A percentile compares a stretch with the other conserved stretches of the same genome.
These are phyloP conservation scores for Oryza glumipatula DNA, from an alignment of 176 grass and related monocot species.

Conservation along the genomic window DNA sequence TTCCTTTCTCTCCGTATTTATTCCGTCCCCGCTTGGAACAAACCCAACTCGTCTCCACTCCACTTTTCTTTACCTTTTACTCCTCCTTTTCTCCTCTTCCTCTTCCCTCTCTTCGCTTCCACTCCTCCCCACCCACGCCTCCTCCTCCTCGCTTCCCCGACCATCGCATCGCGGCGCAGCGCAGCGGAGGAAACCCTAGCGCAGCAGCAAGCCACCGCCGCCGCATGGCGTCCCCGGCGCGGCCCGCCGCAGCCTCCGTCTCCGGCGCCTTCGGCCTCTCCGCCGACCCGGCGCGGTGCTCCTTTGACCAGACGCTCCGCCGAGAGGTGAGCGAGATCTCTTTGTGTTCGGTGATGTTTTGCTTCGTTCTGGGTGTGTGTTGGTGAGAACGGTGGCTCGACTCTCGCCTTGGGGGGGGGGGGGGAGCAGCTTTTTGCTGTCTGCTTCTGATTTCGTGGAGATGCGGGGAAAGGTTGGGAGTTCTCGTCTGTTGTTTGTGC, in stretches of 20 bases:
- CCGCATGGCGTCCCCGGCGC: slow-evolving; percentile 56
- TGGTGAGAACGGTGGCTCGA: neutral
- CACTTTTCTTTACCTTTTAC: slow-evolving; percentile 42
- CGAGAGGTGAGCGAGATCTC: slow-evolving; percentile 54
- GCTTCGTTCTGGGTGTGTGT: neutral
- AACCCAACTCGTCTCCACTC: neutral
- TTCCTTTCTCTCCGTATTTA: slow-evolving; percentile 25
- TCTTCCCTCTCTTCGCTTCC: slow-evolving; percentile 9
- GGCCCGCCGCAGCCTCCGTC: slow-evolving; percentile 42
- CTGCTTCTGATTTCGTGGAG: neutral
- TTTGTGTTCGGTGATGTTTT: neutral
- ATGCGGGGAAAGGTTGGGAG: neutral
- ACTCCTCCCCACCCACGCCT: slow-evolving; percentile 37
- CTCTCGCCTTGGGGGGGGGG: neutral
- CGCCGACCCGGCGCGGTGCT: slow-evolving; percentile 53
- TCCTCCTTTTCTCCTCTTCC: slow-evolving; percentile 8
- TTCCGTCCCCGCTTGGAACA: slow-evolving; percentile 22
- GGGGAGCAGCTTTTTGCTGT: neutral
- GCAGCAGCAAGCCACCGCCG: neutral
- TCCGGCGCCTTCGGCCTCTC: slow-evolving; percentile 57
- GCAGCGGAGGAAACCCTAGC: slow-evolving; percentile 42
- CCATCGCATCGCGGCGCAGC: neutral
- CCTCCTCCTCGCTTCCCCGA: neutral
- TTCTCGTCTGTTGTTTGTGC: neutral
- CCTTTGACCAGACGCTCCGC: slow-evolving; percentile 54